These are phyloP conservation scores for Aureoboletus auriporus DNA, from an alignment of 768 basidiomycete genomes.

Conservation along the genomic window DNA sequence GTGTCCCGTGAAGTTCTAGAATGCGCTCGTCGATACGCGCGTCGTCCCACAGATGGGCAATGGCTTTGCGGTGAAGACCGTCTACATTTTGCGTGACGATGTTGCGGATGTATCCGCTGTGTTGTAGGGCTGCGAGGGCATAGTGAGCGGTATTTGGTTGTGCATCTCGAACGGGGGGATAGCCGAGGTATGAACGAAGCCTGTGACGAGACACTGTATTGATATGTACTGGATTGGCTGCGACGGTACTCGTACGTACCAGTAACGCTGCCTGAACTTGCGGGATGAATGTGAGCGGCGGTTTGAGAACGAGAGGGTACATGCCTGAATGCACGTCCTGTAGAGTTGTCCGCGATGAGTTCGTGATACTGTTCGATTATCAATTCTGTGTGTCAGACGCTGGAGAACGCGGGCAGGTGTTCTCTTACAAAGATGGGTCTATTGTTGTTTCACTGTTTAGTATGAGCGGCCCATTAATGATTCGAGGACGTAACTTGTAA, in stretches of 20 bases:
- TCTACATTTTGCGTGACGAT: slow-evolving; percentile 94
- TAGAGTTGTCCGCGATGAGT: slow-evolving; percentile 65
- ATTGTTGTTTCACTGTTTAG: slow-evolving; percentile 15
- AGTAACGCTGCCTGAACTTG: slow-evolving; percentile 73
- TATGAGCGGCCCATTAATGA: not conserved
- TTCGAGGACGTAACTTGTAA: slow-evolving; percentile 55
- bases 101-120: slow-evolving; percentile 53
- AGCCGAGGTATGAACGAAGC: slow-evolving; percentile 81
- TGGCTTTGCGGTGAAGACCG: slow-evolving; percentile 84
- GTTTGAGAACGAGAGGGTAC: slow-evolving; percentile 13
- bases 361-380: slow-evolving; percentile 83
- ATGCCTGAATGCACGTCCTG: slow-evolving; percentile 70
- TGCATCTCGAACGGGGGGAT: slow-evolving; percentile 78
- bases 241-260: slow-evolving; percentile 34
- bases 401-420: not conserved
- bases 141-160: slow-evolving; percentile 88
- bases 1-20: slow-evolving; percentile 84
- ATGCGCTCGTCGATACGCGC: slow-evolving; percentile 41
- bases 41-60: slow-evolving; percentile 41
- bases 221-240: too few relatives aligned
- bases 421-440: slow-evolving; percentile 56
- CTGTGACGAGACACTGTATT: slow-evolving; percentile 10
- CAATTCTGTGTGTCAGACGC: slow-evolving; percentile 9
- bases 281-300: slow-evolving; percentile 5
- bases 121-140: slow-evolving; percentile 78